phyloP scores from a whole-genome alignment of 345 rosid species.

The Euphorbia lathyris region DNA sequence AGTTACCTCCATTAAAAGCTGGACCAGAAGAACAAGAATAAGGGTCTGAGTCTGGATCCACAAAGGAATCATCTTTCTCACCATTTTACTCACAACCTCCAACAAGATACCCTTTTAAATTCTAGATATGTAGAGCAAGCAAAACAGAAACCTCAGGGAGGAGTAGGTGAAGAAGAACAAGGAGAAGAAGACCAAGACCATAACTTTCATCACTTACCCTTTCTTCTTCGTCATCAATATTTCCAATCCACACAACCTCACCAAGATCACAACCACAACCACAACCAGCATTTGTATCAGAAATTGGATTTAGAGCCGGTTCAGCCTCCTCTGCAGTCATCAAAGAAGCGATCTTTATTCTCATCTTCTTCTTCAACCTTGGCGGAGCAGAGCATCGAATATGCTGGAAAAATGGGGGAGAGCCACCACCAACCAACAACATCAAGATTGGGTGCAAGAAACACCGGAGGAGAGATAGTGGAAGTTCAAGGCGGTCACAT shows the following conservation, averaged over 20 bases:
- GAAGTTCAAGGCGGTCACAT: constrained; percentile 98
- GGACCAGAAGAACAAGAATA: constrained; percentile 43
- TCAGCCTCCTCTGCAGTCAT: too few species aligned
- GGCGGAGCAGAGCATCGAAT: constrained; percentile 28
- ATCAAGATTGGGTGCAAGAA: constrained; percentile 51
- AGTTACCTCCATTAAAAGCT: constrained; percentile 40
- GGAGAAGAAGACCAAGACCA: constrained; percentile 13
- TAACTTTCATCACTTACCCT: constrained; percentile 11
- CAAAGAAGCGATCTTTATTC: constrained; percentile 39
- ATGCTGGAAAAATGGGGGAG: constrained; percentile 54
- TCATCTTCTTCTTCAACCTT: constrained; percentile 31
- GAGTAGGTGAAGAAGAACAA: constrained; percentile 15
- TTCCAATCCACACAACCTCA: constrained; percentile 17
- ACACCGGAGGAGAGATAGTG: constrained; percentile 65
- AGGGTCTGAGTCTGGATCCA: constrained; percentile 56
- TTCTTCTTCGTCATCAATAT: constrained; percentile 8
- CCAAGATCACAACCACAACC: constrained; percentile 17
- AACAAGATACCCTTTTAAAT: constrained; percentile 9
- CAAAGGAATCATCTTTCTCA: constrained; percentile 40
- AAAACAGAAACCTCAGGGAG: too few species aligned
- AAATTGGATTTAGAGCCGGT: constrained; percentile 29
- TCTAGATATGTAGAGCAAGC: constrained; percentile 28
- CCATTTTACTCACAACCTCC: constrained; percentile 6
- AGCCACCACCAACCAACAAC: constrained; percentile 46
- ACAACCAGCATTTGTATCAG: constrained; percentile 27